Evolutionary conservation across 2,329 filamentous ascomycete genomes (phyloP), one percentile per base, ranked within the genome.

Genomic region (Pseudogymnoascus sp.): DNA sequence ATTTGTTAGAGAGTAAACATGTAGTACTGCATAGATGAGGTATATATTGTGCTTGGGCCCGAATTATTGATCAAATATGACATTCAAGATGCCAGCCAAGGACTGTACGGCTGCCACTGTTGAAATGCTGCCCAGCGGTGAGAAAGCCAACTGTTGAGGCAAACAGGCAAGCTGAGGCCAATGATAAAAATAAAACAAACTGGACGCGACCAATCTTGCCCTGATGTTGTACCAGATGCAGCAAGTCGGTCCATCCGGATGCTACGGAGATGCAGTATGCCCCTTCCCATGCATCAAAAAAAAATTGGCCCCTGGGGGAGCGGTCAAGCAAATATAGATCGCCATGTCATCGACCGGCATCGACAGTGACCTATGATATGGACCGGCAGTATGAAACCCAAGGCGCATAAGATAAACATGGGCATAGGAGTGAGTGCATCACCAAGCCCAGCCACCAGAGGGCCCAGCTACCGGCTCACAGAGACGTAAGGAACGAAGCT

Each of bases 1-100:
- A 73, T 86, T 88, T 74, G 83, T 87, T 58, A 76, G 82, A 66
- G 85, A 88, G 73, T 87, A 78, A 67, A 62, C n/a, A 37, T 35
- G 53, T 47, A 53, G 47, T 33, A 3, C 25, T 53, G 33, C 47
- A 7, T 53, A 53, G 47, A 53, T 53, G 47, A 53, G 47, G 28
- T 22, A 53, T 53, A 53, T 53, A 53, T 14, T 53, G 47, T 53
- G 33, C 33, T 33, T 33, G 33, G 28, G 9, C 25, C n/a, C 28
- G 9, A 53, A 18, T 53, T 53, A 9, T 18, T 33, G n/a, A 14
- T 12, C 28, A 8, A 8, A 33, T 53, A 33, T 33, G 47, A 53
- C n/a, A n/a, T 53, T 33, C 28, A 18, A 2, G 25, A 33, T 53
- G 28, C 15, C 15, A 33, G n/a, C 14, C 33, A n/a, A 53, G 28